Evolutionary conservation across 352 stramenopile species (phyloP).

Genomic region (Globisporangium recalcitrans): DNA sequence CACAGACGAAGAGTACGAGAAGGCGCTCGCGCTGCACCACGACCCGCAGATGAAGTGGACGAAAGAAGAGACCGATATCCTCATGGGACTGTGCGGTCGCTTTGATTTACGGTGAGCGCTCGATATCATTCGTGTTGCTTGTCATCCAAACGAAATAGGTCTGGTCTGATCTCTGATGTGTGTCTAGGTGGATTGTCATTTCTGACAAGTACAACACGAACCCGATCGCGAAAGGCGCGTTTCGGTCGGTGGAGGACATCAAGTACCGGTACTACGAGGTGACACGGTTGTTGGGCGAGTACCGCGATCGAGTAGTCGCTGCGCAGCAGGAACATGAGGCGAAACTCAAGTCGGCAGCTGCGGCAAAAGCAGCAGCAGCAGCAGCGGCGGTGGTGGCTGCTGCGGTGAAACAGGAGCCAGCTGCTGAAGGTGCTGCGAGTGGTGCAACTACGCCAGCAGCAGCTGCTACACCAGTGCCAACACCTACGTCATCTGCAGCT

Average conservation of each 20-base stretch:
- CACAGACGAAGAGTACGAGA: constrained; percentile 50
- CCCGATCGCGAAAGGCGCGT: constrained; percentile 26
- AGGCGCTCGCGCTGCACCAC: constrained; percentile 27
- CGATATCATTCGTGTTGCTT: not conserved
- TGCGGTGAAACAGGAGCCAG: constrained; percentile 2
- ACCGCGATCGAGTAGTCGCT: constrained; percentile 19
- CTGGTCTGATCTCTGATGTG: not conserved
- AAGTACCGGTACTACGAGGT: constrained; percentile 74
- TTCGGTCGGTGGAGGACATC: constrained; percentile 54
- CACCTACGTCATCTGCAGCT: constrained; percentile 1
- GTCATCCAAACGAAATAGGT: not conserved
- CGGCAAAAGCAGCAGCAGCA: not conserved
- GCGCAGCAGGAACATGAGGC: not conserved
- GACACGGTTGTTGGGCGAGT: constrained; percentile 37
- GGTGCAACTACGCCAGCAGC: constrained; percentile 10
- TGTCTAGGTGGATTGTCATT: constrained; percentile 53
- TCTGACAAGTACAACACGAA: constrained; percentile 53
- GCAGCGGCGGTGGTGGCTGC: not conserved
- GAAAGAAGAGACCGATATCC: constrained; percentile 53
- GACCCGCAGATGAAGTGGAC: constrained; percentile 59
- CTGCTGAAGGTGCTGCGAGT: not conserved
- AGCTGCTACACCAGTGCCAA: constrained; percentile 4
- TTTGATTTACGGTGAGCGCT: constrained; percentile 38
- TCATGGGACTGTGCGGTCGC: constrained; percentile 44
- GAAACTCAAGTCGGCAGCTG: not conserved